Evolutionary conservation across 2,329 filamentous ascomycete species (phyloP).

Genomic region (Aspergillus phoenicis): DNA sequence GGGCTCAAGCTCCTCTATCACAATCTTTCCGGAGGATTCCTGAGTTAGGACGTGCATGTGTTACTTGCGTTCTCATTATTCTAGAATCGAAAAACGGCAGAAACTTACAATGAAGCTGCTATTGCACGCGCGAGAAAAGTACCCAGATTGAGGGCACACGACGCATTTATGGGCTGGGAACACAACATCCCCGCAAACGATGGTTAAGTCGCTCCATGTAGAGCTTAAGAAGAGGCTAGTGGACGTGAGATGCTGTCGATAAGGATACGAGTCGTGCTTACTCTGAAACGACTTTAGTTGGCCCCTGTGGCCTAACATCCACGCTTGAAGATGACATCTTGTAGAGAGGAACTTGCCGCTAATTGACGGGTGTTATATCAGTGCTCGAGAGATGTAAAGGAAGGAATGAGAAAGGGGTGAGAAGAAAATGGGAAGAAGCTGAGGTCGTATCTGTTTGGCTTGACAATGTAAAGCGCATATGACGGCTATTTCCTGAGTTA

Average conservation of each 20-base stretch:
- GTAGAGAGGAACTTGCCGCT: no score
- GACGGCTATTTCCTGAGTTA: no score
- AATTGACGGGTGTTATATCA: no score
- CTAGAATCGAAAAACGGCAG: no score
- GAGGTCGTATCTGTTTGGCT: no score
- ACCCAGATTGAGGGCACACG: neutral
- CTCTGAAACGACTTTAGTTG: neutral
- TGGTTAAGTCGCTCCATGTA: slow-evolving; percentile 1
- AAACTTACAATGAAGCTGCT: neutral
- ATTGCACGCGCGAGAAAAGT: slow-evolving; percentile 6
- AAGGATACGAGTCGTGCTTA: neutral
- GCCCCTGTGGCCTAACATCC: neutral
- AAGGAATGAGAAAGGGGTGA: no score
- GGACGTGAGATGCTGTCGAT: neutral
- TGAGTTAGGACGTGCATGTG: neutral
- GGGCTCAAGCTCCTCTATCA: neutral
- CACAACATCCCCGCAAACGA: neutral
- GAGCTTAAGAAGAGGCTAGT: neutral
- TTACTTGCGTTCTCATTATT: neutral
- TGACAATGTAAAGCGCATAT: no score
- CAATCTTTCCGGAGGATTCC: neutral
- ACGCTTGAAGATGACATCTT: no score
- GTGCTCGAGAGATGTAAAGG: no score
- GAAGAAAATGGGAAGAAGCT: no score
- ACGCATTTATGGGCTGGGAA: slow-evolving; percentile 6